A percentile compares a stretch with the other conserved stretches of the same genome.
phyloP scores from a whole-genome alignment of 2,329 filamentous ascomycete genomes.

The Fusarium denticulatum region DNA sequence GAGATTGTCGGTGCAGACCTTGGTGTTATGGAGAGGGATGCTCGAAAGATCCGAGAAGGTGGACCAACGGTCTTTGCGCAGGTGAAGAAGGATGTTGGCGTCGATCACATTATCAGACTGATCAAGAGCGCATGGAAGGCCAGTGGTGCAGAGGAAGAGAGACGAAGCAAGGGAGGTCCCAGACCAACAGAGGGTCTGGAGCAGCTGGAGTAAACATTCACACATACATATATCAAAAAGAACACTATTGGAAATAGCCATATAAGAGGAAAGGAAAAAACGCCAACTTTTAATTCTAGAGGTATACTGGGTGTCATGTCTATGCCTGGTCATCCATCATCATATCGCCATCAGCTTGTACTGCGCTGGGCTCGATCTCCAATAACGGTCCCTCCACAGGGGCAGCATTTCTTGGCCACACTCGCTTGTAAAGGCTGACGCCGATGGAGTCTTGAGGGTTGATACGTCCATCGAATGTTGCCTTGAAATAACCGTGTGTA shows the following conservation, averaged over 20 bases:
- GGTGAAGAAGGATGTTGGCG: conserved; percentile 90
- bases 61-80: conserved; percentile 96
- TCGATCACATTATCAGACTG: conserved; percentile 87
- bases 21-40: conserved; percentile 92
- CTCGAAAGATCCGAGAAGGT: conserved; percentile 92
- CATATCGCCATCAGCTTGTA: conserved; percentile 45
- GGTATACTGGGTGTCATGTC: conserved; percentile 44
- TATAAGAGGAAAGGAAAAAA: conserved; percentile 28
- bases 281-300: conserved; percentile 45
- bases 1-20: conserved; percentile 91
- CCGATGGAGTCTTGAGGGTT: conserved; percentile 95
- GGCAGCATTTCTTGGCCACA: conserved; percentile 78
- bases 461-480: conserved; percentile 94
- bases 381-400: conserved; percentile 57
- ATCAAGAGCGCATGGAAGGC: conserved; percentile 93
- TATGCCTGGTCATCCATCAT: conserved; percentile 49
- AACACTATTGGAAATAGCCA: not conserved
- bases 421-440: conserved; percentile 86
- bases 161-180: conserved; percentile 65
- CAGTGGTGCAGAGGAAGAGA: conserved; percentile 77
- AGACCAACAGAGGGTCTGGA: conserved; percentile 66
- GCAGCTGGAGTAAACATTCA: conserved; percentile 46
- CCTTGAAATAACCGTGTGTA: conserved; percentile 99
- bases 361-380: conserved; percentile 43
- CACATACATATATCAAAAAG: not conserved